Evolutionary conservation across 306 rosid genomes (phyloP).

Genomic region (Lathyrus aphaca): DNA sequence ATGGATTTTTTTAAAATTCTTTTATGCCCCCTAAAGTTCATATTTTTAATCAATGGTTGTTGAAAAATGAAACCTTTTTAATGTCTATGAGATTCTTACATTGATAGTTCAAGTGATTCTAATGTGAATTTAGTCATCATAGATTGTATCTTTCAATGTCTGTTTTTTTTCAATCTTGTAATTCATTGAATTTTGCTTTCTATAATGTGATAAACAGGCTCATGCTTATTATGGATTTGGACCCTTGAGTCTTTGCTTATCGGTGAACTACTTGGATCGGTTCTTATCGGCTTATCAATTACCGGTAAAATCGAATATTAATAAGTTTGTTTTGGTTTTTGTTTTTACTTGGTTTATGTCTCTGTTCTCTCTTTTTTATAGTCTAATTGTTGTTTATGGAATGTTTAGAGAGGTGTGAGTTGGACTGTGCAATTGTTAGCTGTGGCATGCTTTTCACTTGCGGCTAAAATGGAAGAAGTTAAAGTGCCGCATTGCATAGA

Average conservation of each 20-base stretch:
- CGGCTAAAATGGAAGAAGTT: conserved; percentile 82
- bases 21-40: neutral
- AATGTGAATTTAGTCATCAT: conserved; percentile 18
- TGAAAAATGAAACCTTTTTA: neutral
- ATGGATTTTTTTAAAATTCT: conserved; percentile 39
- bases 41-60: conserved; percentile 27
- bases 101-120: conserved; percentile 18
- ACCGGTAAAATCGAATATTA: conserved; percentile 61
- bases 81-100: conserved; percentile 24
- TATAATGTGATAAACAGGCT: conserved; percentile 66
- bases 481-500: conserved; percentile 67
- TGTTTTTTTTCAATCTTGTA: too few relatives aligned
- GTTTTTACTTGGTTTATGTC: conserved; percentile 18
- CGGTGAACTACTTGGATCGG: conserved; percentile 92
- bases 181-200: conserved; percentile 34
- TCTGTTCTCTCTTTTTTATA: conserved; percentile 21
- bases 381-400: conserved; percentile 32
- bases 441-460: conserved; percentile 84
- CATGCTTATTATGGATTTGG: conserved; percentile 74
- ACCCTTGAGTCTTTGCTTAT: conserved; percentile 66
- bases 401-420: conserved; percentile 56
- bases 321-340: conserved; percentile 32
- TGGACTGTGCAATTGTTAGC: conserved; percentile 84
- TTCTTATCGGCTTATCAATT: conserved; percentile 70
- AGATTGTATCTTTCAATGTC: conserved; percentile 24